Percentiles rank a stretch among this genome's conserved stretches.
phyloP scores from a whole-genome alignment of 1,139 yeast species.

The Kodamaea arcana region DNA sequence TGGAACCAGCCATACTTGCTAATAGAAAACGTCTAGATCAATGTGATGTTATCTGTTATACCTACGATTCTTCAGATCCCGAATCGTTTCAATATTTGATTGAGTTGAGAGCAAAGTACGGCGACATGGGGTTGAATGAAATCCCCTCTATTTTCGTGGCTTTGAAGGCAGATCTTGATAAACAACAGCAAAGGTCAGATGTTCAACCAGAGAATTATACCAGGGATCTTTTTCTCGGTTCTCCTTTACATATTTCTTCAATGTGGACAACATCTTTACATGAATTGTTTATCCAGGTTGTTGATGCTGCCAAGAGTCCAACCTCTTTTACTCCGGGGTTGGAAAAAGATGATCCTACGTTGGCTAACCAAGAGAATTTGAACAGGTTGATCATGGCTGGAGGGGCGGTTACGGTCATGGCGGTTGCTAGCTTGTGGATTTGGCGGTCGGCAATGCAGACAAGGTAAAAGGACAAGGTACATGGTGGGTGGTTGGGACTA shows the following conservation, averaged over 20 bases:
- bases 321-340: constrained; percentile 75
- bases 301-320: constrained; percentile 84
- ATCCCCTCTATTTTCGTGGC: constrained; percentile 89
- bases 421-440: constrained; percentile 57
- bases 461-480: too few species aligned
- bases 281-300: constrained; percentile 81
- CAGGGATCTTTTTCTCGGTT: constrained; percentile 51
- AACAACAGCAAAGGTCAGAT: constrained; percentile 87
- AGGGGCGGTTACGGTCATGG: constrained; percentile 62
- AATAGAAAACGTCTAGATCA: constrained; percentile 69
- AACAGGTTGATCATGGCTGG: constrained; percentile 51
- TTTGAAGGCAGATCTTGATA: constrained; percentile 87
- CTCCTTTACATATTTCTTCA: constrained; percentile 84
- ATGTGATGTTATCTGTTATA: constrained; percentile 86
- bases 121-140: constrained; percentile 48
- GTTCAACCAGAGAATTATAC: constrained; percentile 87
- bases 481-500: too few species aligned
- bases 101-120: constrained; percentile 57
- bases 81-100: constrained; percentile 84
- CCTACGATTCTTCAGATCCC: constrained; percentile 94
- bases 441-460: constrained; percentile 56
- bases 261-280: constrained; percentile 83
- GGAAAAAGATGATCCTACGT: constrained; percentile 58
- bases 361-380: constrained; percentile 37
- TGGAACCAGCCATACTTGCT: constrained; percentile 77